phyloP scores from a whole-genome alignment of 2,329 filamentous ascomycete genomes.

The Sporothrix brasiliensis region DNA sequence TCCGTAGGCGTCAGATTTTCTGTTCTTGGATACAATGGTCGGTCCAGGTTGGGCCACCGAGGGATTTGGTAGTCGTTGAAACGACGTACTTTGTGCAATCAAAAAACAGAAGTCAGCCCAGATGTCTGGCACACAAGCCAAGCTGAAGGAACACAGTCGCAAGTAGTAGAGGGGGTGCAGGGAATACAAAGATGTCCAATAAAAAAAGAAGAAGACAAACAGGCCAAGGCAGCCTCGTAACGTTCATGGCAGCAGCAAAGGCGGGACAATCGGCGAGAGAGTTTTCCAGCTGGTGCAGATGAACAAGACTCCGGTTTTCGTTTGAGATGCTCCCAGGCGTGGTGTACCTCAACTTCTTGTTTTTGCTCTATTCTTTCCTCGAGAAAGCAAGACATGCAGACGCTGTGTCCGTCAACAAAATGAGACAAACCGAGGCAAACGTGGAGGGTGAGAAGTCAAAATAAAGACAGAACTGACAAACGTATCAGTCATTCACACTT shows the following conservation, averaged over 20 bases:
- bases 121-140: neutral
- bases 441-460: neutral
- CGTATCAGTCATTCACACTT: neutral
- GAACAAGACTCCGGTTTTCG: neutral
- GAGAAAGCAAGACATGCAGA: neutral
- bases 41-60: slow-evolving; percentile 22
- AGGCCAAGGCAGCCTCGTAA: neutral
- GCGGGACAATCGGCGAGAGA: slow-evolving; percentile 8
- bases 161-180: neutral
- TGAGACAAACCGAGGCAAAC: slow-evolving; percentile 11
- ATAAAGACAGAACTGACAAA: neutral
- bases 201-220: neutral
- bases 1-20: neutral
- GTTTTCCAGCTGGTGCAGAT: slow-evolving; percentile 16
- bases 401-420: neutral
- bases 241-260: neutral
- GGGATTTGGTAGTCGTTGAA: slow-evolving; percentile 12
- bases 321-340: neutral
- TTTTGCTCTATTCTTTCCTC: neutral
- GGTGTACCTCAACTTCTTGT: neutral
- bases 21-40: neutral
- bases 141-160: neutral
- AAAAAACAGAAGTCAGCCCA: neutral
- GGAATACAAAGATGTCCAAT: neutral
- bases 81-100: neutral